Evolutionary conservation across 1,139 yeast genomes (phyloP), one percentile per base, ranked within the genome.

Genomic region (Taphrina pruni): DNA sequence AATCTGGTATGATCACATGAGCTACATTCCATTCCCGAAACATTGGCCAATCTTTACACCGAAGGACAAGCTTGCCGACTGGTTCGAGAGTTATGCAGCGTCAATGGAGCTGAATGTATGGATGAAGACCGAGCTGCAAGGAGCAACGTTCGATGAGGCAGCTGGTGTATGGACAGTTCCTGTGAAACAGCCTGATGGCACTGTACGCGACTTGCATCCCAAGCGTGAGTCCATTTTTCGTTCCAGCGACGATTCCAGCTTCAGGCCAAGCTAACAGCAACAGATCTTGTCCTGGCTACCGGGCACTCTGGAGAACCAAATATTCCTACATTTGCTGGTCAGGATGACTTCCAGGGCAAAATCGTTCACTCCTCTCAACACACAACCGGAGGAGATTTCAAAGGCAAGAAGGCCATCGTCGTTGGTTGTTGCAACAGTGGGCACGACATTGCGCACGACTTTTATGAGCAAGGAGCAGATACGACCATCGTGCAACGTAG

Each of bases 371-470:
- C 83, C 14, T 79, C 82, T 1, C 76, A 77, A 65, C 81, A 81
- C 72, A 76, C 79, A 14, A 78, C 82, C 32, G 83, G 83, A 54
- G 79, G 78, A 26, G 77, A 76, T 60, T 81, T 77, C 74, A 74
- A 70, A 21, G 83, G 83, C 54, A 78, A 81, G 72, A 80, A 78
- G 58, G 83, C 82, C 0, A 70, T 82, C 35, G 84, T 81, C 35
- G 78, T 82, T 66, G 84, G 84, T 52, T 78, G 82, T 41, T 80
- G 84, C 72, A 81, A 80, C 72, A 79, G 82, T 45, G 83, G 82
- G 11, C 84, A 82, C 73, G 84, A 82, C 74, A 81, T 82, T 60
- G 79, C 82, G 56, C 82, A 80, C 66, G 84, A 82, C 74, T 79
- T 81, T 67, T 78, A 78, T 71, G 82, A 81, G 69, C 82, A 81